These are phyloP conservation scores for Calonectria henricotiae DNA, from an alignment of 2,329 filamentous ascomycete genomes.

Conservation along the genomic window DNA sequence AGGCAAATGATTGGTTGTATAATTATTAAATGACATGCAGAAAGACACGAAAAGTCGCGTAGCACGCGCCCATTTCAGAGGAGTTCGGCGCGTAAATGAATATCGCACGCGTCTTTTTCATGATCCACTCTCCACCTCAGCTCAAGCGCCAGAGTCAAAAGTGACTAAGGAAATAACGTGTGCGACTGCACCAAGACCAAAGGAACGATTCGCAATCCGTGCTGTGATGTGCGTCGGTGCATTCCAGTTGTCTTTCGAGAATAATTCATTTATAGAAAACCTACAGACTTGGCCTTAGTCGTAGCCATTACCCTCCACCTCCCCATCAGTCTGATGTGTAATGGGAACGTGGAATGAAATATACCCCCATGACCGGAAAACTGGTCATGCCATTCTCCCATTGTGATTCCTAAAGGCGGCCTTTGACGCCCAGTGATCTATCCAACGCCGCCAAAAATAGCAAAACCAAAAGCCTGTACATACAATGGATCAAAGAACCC, in stretches of 20 bases:
- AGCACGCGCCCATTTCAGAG: slow-evolving; percentile 40
- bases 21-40: slow-evolving; percentile 37
- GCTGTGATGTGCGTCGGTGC: slow-evolving; percentile 43
- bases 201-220: slow-evolving; percentile 31
- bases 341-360: slow-evolving; percentile 42
- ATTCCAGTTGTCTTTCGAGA: slow-evolving; percentile 42
- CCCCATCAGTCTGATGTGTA: slow-evolving; percentile 13
- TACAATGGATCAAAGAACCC: slow-evolving; percentile 39
- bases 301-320: slow-evolving; percentile 38
- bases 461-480: slow-evolving; percentile 45
- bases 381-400: slow-evolving; percentile 35
- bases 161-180: slow-evolving; percentile 37
- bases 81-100: slow-evolving; percentile 52
- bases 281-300: slow-evolving; percentile 13
- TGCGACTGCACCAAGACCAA: slow-evolving; percentile 27
- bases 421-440: slow-evolving; percentile 50
- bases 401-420: slow-evolving; percentile 37
- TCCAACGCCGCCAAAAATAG: slow-evolving; percentile 49
- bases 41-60: slow-evolving; percentile 49
- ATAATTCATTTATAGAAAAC: slow-evolving; percentile 37
- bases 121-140: slow-evolving; percentile 32
- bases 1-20: slow-evolving; percentile 46
- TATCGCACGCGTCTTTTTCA: slow-evolving; percentile 39
- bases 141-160: slow-evolving; percentile 17
- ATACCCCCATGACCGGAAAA: slow-evolving; percentile 19